Evolutionary conservation across 768 basidiomycete species (phyloP), one percentile per base, ranked within the genome.

Genomic region (Boletus sensibilis): DNA sequence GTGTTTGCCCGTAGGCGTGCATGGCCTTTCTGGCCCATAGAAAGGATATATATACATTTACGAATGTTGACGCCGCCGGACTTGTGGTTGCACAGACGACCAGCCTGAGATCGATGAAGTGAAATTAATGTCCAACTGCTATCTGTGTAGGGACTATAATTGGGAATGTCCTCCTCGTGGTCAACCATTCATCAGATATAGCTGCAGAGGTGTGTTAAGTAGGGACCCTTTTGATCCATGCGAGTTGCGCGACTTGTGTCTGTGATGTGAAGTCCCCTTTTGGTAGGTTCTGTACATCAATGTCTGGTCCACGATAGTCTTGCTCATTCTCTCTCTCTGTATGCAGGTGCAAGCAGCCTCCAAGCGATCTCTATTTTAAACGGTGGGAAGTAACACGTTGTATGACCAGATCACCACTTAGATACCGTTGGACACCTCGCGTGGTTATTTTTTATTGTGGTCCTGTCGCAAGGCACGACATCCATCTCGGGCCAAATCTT

Each of bases 381-480:
- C 20, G 35, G 25, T 23, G 43, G 37, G 6, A 18, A 51, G 31
- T 18, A 9, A 29, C 29, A 29, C 31, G 11, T 12, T 31, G 31
- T 11, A 29, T 29, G 27, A 29, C 27, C 27, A 29, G 27, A 29
- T 29, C 21, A 42, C 20, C 45, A 13, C 54, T 25, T 49, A 14
- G 44, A 18, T 50, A 50, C 47, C 33, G 29, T 44, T 45, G 45
- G 42, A 40, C 20, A 14, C 37, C 35, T 8, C 31, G 25, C 18
- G 23, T 35, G 50, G 38, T 23, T 29, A 44, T 38, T 37, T 42
- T 59, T 52, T 50, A 23, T 35, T 12, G 41, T 59, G 46, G 23
- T 35, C n/a, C 44, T 48, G 41, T 53, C 29, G 56, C 59, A 45
- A 61, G 53, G 58, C 53, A 52, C 54, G 34, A 27, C 37, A 31